A percentile compares a stretch with the other conserved stretches of the same genome.
Evolutionary conservation across 768 basidiomycete species (phyloP).

Genomic region (Amanita molliuscula): DNA sequence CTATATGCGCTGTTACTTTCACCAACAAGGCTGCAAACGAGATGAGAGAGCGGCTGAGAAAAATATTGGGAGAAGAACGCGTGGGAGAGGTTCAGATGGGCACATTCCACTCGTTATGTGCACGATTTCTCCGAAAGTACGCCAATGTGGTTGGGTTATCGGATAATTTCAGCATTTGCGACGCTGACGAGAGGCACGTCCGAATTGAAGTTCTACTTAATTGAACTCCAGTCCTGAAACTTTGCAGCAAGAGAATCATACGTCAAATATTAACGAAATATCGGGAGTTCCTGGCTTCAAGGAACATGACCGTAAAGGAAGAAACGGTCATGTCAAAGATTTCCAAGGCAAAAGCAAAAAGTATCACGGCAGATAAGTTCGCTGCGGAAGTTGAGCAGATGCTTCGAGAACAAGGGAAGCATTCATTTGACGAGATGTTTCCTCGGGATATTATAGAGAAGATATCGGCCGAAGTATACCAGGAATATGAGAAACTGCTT

Average conservation of each 20-base stretch:
- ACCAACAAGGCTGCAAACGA: constrained; percentile 88
- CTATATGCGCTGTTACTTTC: constrained; percentile 76
- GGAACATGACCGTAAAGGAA: constrained; percentile 45
- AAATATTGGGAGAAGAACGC: constrained; percentile 51
- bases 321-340: constrained; percentile 47
- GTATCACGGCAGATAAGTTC: constrained; percentile 42
- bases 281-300: constrained; percentile 32
- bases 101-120: constrained; percentile 74
- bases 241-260: constrained; percentile 57
- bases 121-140: constrained; percentile 59
- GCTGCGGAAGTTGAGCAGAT: constrained; percentile 14
- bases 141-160: constrained; percentile 45
- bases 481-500: constrained; percentile 55
- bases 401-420: constrained; percentile 8
- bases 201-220: neutral
- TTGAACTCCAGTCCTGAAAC: constrained; percentile 1
- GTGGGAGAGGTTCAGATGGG: constrained; percentile 55
- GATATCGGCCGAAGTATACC: constrained; percentile 44
- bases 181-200: constrained; percentile 66
- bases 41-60: constrained; percentile 63
- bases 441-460: constrained; percentile 12
- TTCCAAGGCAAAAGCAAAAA: constrained; percentile 68
- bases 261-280: constrained; percentile 46
- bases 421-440: constrained; percentile 14
- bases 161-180: constrained; percentile 75